Percentiles rank a stretch among this genome's conserved stretches.
Evolutionary conservation across 2,329 filamentous ascomycete genomes (phyloP).

Genomic region (Plectosphaerella plurivora): DNA sequence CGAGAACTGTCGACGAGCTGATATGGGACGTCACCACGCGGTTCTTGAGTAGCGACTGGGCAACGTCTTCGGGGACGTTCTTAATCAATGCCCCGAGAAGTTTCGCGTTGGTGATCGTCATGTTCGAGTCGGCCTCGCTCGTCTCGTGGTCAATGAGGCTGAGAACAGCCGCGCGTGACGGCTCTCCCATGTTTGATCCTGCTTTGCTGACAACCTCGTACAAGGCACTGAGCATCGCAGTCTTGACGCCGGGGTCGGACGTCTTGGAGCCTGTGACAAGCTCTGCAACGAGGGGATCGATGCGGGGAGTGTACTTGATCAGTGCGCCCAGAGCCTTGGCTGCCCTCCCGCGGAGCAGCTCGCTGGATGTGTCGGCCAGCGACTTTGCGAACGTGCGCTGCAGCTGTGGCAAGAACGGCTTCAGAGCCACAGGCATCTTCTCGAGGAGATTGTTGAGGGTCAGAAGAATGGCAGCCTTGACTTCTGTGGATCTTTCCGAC

Average conservation of each 20-base stretch:
- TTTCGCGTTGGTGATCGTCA: slow-evolving; percentile 86
- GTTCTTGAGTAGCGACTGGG: slow-evolving; percentile 55
- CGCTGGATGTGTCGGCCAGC: slow-evolving; percentile 87
- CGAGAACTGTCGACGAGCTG: slow-evolving; percentile 74
- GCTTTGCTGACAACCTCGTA: slow-evolving; percentile 97
- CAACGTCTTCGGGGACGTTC: slow-evolving; percentile 71
- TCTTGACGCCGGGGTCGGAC: slow-evolving; percentile 77
- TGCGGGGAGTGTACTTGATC: slow-evolving; percentile 91
- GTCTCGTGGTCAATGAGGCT: slow-evolving; percentile 81
- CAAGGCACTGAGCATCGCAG: slow-evolving; percentile 93
- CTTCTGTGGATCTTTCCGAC: slow-evolving; percentile 90
- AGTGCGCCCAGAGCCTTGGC: slow-evolving; percentile 92
- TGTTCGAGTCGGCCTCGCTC: slow-evolving; percentile 69
- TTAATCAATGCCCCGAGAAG: slow-evolving; percentile 86
- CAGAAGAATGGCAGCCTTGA: slow-evolving; percentile 90
- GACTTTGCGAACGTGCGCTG: slow-evolving; percentile 97
- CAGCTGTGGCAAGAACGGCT: slow-evolving; percentile 93
- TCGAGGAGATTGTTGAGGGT: slow-evolving; percentile 93
- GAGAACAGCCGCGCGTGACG: slow-evolving; percentile 80
- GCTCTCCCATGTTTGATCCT: slow-evolving; percentile 89
- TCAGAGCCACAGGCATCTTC: slow-evolving; percentile 92
- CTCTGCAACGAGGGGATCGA: slow-evolving; percentile 89
- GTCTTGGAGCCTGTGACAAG: slow-evolving; percentile 96
- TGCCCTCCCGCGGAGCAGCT: slow-evolving; percentile 78
- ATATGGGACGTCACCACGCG: slow-evolving; percentile 76